Percentiles rank a stretch among this genome's conserved stretches.
Conservation (phyloP, 2,329 filamentous ascomycete species). For the Macrophomina tecta region DNA sequence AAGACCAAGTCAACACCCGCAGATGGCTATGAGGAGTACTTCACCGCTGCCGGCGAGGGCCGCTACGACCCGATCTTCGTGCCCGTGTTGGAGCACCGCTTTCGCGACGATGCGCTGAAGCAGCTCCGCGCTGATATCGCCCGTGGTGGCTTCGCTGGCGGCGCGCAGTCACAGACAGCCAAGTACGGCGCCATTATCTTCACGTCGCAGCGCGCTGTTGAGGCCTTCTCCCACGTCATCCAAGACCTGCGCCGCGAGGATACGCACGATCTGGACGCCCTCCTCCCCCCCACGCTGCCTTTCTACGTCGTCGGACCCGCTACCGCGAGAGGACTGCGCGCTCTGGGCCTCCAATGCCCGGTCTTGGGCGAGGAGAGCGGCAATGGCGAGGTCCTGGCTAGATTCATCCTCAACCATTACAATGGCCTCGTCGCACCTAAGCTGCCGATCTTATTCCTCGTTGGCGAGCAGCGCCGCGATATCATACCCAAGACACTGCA, state of each 20-base stretch:
- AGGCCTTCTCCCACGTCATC: conserved; percentile 72
- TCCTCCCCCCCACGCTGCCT: conserved; percentile 58
- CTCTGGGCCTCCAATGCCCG: conserved; percentile 57
- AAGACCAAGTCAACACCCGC: conserved; percentile 77
- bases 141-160: conserved; percentile 46
- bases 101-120: conserved; percentile 65
- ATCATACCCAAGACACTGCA: conserved; percentile 85
- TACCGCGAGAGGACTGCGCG: conserved; percentile 73
- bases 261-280: conserved; percentile 35
- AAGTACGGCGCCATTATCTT: conserved; percentile 80
- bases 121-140: conserved; percentile 60
- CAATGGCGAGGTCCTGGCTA: conserved; percentile 79
- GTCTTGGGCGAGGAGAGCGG: conserved; percentile 83
- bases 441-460: conserved; percentile 79
- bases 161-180: conserved; percentile 35
- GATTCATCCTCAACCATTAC: conserved; percentile 82
- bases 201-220: conserved; percentile 82
- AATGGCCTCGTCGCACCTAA: conserved; percentile 53
- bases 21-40: conserved; percentile 75
- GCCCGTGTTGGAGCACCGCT: conserved; percentile 75
- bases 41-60: conserved; percentile 55
- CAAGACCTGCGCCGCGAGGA: conserved; percentile 55
- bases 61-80: conserved; percentile 72
- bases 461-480: conserved; percentile 87
- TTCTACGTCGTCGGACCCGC: conserved; percentile 84